Evolutionary conservation across 306 rosid genomes (phyloP).

Genomic region (Inga laurina): DNA sequence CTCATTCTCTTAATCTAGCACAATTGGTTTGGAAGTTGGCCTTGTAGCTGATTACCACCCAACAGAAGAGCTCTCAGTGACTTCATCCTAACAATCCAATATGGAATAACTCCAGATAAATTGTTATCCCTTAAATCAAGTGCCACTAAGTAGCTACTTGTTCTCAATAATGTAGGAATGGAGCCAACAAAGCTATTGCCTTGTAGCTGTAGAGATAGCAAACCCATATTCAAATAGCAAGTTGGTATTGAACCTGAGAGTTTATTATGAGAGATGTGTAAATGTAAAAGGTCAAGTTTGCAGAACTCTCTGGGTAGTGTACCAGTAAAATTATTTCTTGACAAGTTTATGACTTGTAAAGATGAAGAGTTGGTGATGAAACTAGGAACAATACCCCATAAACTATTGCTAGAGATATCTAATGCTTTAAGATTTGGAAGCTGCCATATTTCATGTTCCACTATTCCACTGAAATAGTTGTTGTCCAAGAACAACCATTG

Average conservation of each 20-base stretch:
- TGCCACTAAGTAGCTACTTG: not conserved
- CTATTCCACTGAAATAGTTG: not conserved
- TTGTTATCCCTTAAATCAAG: constrained; percentile 6
- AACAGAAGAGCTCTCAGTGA: not conserved
- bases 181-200: not conserved
- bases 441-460: not conserved
- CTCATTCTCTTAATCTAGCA: not conserved
- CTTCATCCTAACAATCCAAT: not conserved
- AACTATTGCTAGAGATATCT: not conserved
- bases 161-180: not conserved
- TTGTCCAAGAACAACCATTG: not conserved
- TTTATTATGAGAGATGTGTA: not conserved
- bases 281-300: not conserved
- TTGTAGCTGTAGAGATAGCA: not conserved
- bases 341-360: not conserved
- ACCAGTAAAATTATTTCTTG: constrained; percentile 3
- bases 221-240: not conserved
- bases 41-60: not conserved
- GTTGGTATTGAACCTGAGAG: not conserved
- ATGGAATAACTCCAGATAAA: not conserved
- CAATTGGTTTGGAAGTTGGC: not conserved
- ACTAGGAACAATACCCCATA: not conserved
- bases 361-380: not conserved
- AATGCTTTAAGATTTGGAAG: not conserved
- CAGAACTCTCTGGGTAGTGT: not conserved